Base-by-base conservation (phyloP, 306 rosid species). In the Vigna angularis region DNA sequence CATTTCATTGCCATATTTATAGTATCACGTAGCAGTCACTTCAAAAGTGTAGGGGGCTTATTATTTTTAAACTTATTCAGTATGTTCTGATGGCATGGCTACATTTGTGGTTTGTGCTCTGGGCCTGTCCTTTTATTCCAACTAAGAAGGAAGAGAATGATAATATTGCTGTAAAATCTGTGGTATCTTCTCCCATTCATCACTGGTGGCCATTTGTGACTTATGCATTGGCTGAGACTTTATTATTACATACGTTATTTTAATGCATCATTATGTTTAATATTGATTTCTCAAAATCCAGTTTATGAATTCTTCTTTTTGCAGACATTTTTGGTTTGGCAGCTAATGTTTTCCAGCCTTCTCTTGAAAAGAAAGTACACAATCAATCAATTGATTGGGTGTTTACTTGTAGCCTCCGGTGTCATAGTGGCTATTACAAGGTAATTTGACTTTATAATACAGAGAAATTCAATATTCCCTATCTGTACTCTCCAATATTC, bases 241-340 rank as follows among this genome's bases (percentile, higher is more conserved):
- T 20, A 66, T 49, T 58, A 7, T 22, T 74, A 36, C 58, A 49
- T 63, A 57, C 49, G n/a, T 65, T 66, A 49, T 66, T 63, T 67
- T 48, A 66, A 79, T 58, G 61, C 36, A 59, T 66, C 57, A 66
- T 22, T 51, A 44, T 58, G 4, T 65, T 64, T 67, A 59, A 30
- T 81, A 64, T 59, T 45, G 66, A 17, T 51, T 66, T 74, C 62
- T 73, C 30, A 66, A 62, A 79, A 56, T 69, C 74, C 58, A 69
- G 51, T 75, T 38, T 78, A 50, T 62, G 28, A 38, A 4, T 50
- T 75, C 71, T 67, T 73, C 38, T 85, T 6, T 26, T 73, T 86
- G 95, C 91, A 94, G 98, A 85, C 94, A 3, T 91, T 85, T 90
- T 85, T 94, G 83, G 97, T 94, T 76, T 94, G 98, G 98, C 98